Conservation (phyloP, 1,139 yeast species). For the Scheffersomyces parashehatae region DNA sequence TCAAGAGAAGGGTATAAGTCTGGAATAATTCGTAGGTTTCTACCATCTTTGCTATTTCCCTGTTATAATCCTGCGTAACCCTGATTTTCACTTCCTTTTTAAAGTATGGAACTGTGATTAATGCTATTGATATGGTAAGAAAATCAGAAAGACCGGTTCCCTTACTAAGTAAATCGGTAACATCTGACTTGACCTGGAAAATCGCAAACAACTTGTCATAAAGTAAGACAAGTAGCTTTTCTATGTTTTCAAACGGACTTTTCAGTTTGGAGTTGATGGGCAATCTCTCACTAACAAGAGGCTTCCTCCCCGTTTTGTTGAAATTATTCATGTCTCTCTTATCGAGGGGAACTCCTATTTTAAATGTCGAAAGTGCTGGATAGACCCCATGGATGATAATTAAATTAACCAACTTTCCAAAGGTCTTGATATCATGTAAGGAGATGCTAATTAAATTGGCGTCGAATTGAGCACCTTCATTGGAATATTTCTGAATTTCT, state of each 20-base stretch:
- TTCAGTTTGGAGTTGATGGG: constrained; percentile 2
- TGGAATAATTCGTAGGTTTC: constrained; percentile 64
- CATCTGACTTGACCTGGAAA: constrained; percentile 46
- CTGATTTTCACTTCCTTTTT: constrained; percentile 3
- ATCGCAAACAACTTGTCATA: constrained; percentile 34
- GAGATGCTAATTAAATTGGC: constrained; percentile 66
- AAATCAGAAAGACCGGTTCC: constrained; percentile 79
- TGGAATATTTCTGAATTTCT: constrained; percentile 38
- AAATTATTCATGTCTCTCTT: constrained; percentile 57
- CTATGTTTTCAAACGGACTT: constrained; percentile 3
- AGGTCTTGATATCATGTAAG: constrained; percentile 76
- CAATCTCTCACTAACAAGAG: constrained; percentile 20
- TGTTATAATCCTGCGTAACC: constrained; percentile 2
- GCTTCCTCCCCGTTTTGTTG: constrained; percentile 15
- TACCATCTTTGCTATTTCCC: constrained; percentile 29
- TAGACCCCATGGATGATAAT: constrained; percentile 73
- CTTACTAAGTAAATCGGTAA: constrained; percentile 54
- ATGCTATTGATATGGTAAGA: constrained; percentile 54
- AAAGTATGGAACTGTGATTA: constrained; percentile 44
- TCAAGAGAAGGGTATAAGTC: constrained; percentile 52
- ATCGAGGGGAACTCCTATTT: constrained; percentile 66
- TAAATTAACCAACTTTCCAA: constrained; percentile 63
- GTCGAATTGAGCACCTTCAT: constrained; percentile 14
- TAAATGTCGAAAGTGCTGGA: constrained; percentile 54
- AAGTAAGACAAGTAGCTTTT: constrained; percentile 31